Conservation (phyloP, 1,284 basidiomycete species). For the Coniophora puteana region DNA sequence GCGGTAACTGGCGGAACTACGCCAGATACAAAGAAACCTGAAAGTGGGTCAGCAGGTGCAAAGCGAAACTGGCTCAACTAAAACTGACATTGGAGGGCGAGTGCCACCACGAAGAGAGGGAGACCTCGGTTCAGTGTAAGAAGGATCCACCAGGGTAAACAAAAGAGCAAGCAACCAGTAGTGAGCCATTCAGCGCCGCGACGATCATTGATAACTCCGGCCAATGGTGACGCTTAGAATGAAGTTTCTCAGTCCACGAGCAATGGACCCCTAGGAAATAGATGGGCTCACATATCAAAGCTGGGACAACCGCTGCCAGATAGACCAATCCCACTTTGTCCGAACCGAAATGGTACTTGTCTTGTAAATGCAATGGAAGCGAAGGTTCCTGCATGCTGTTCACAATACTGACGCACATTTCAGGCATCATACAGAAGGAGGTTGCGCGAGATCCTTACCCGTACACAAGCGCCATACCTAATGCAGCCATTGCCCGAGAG, state of each 20-base stretch:
- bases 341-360: conserved; percentile 57
- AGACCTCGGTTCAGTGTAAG: conserved; percentile 51
- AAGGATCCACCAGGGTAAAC: conserved; percentile 66
- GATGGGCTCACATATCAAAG: conserved; percentile 52
- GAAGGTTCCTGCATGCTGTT: conserved; percentile 59
- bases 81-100: conserved; percentile 53
- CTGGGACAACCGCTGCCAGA: conserved; percentile 67
- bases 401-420: conserved; percentile 42
- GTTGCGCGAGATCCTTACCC: conserved; percentile 54
- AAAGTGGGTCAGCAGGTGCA: conserved; percentile 6
- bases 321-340: conserved; percentile 68
- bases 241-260: conserved; percentile 7
- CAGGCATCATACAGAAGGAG: no score
- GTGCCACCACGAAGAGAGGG: conserved; percentile 57
- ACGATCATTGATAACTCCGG: conserved; percentile 61
- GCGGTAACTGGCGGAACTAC: conserved; percentile 57
- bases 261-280: not conserved
- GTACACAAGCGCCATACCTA: conserved; percentile 53
- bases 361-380: conserved; percentile 62
- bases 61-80: not conserved
- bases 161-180: conserved; percentile 43
- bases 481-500: conserved; percentile 50
- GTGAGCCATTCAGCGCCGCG: conserved; percentile 60
- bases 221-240: conserved; percentile 51
- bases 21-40: conserved; percentile 59